Evolutionary conservation across 2,329 filamentous ascomycete species (phyloP).

Genomic region (Pseudocercospora musae): DNA sequence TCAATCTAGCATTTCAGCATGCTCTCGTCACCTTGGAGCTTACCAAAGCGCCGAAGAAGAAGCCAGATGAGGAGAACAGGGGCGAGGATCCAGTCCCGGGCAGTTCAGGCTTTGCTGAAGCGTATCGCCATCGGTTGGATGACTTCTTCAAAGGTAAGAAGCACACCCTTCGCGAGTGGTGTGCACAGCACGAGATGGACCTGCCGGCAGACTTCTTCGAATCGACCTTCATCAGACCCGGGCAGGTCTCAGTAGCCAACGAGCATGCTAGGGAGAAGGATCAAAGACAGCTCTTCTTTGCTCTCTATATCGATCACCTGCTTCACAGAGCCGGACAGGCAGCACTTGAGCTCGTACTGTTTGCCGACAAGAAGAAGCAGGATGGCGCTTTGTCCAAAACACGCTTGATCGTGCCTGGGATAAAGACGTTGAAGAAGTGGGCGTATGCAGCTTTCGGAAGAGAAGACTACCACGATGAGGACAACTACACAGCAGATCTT

Average conservation of each 20-base stretch:
- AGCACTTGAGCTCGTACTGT: constrained; percentile 63
- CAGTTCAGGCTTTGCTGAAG: constrained; percentile 54
- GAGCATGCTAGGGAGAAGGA: constrained; percentile 60
- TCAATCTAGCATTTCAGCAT: constrained; percentile 66
- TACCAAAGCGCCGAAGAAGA: constrained; percentile 36
- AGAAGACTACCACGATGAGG: constrained; percentile 53
- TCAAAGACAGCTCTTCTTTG: constrained; percentile 66
- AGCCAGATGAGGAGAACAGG: constrained; percentile 38
- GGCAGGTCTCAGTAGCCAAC: constrained; percentile 39
- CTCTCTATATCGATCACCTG: constrained; percentile 70
- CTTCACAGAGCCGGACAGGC: constrained; percentile 57
- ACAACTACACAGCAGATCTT: constrained; percentile 58
- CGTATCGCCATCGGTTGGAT: constrained; percentile 53
- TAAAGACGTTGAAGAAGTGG: constrained; percentile 64
- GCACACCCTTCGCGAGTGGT: constrained; percentile 57
- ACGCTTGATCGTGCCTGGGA: constrained; percentile 61
- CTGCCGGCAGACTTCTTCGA: constrained; percentile 53
- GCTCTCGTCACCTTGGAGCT: constrained; percentile 55
- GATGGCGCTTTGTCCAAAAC: constrained; percentile 64
- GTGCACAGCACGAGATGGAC: constrained; percentile 46
- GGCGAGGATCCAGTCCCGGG: constrained; percentile 52
- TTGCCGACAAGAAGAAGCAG: constrained; percentile 62
- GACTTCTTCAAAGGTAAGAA: constrained; percentile 54
- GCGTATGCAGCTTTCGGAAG: constrained; percentile 52
- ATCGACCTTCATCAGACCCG: constrained; percentile 48